Conservation (phyloP, 1,284 basidiomycete genomes). For the Apiotrichum veenhuisii region DNA sequence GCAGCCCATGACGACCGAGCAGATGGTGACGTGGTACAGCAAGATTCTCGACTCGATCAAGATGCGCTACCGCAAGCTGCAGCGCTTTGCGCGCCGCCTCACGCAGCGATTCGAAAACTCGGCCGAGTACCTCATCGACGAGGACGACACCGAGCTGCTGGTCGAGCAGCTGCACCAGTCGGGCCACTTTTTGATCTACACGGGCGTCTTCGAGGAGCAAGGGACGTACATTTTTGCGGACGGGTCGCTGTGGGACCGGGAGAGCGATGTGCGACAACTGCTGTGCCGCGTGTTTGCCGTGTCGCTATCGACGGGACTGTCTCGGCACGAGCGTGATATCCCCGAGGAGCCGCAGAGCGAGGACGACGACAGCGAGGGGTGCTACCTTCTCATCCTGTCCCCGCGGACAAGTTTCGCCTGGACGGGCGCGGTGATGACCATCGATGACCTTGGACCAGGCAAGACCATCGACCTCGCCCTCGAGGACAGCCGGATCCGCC, state of each 20-base stretch:
- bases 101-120: slow-evolving; percentile 90
- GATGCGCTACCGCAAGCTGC: slow-evolving; percentile 86
- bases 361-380: slow-evolving; percentile 48
- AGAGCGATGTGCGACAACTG: slow-evolving; percentile 74
- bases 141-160: slow-evolving; percentile 73
- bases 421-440: slow-evolving; percentile 79
- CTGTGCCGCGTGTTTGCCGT: slow-evolving; percentile 74
- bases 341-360: slow-evolving; percentile 50
- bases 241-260: slow-evolving; percentile 73
- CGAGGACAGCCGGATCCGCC: slow-evolving; percentile 74
- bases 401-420: slow-evolving; percentile 86
- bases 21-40: slow-evolving; percentile 82
- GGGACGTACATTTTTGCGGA: slow-evolving; percentile 93
- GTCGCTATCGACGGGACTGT: slow-evolving; percentile 13
- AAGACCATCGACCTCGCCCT: slow-evolving; percentile 68
- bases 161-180: slow-evolving; percentile 76
- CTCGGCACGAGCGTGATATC: slow-evolving; percentile 54
- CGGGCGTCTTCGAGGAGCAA: slow-evolving; percentile 79
- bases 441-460: slow-evolving; percentile 52
- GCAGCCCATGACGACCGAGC: slow-evolving; percentile 66
- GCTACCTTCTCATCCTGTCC: slow-evolving; percentile 81
- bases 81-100: slow-evolving; percentile 80
- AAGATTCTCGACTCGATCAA: slow-evolving; percentile 93
- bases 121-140: slow-evolving; percentile 84
- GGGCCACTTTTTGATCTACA: slow-evolving; percentile 94